These are phyloP conservation scores for Bipolaris bicolor DNA, from an alignment of 2,329 filamentous ascomycete species.

Conservation along the genomic window DNA sequence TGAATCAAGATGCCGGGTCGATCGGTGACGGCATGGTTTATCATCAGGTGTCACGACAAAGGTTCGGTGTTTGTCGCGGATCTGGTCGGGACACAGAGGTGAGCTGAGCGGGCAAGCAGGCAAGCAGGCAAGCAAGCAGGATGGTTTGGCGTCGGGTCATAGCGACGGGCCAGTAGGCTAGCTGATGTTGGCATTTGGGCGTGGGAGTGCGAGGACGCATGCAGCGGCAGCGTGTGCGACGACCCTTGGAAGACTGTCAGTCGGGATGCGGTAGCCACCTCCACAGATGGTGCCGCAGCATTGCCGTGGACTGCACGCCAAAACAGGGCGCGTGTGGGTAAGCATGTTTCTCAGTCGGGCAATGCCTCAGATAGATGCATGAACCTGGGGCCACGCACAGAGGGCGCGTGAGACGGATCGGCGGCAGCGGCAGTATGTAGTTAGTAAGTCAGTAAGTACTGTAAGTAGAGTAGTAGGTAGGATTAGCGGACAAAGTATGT, in stretches of 20 bases:
- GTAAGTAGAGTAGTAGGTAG: too few relatives aligned
- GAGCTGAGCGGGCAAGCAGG: too few relatives aligned
- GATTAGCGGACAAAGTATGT: too few relatives aligned
- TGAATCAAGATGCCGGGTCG: neutral
- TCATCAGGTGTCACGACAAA: neutral
- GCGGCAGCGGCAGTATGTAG: neutral
- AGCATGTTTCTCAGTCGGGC: constrained; percentile 1
- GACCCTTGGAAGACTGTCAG: neutral
- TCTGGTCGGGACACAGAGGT: too few relatives aligned
- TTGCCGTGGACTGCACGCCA: constrained; percentile 2
- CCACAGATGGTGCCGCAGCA: neutral
- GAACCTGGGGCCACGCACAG: neutral
- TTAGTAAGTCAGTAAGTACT: too few relatives aligned
- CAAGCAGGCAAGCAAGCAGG: neutral
- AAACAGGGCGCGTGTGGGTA: constrained; percentile 3
- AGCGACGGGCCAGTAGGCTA: neutral
- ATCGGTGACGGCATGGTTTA: constrained; percentile 5
- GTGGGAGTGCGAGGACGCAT: neutral
- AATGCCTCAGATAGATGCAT: constrained; percentile 2
- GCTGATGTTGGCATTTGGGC: neutral
- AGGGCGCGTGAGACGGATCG: neutral
- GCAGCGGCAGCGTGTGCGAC: constrained; percentile 6
- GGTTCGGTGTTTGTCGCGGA: too few relatives aligned
- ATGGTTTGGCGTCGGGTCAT: neutral
- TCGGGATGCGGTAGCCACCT: constrained; percentile 2